Base-by-base conservation (phyloP, 805 yeast species). In the Lipomyces yamanashiensis region DNA sequence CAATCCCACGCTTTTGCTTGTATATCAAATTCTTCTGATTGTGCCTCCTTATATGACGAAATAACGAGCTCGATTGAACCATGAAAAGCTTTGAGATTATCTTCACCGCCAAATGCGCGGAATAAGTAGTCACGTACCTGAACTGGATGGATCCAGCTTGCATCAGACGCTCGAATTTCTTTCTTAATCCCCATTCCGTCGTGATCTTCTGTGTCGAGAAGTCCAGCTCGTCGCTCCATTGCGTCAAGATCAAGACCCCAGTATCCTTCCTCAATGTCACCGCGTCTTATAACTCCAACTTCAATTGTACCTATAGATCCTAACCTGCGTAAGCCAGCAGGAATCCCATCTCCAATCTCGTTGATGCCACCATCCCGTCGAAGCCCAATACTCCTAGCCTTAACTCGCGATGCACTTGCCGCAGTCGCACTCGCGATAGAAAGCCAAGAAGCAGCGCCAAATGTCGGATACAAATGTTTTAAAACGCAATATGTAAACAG, bases 181-280 rank as follows among this genome's bases (percentile, higher is more conserved):
- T 17, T 17, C 9, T 12, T 43, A 4, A n/a, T 39, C 2, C 52
- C 43, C 5, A 5, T 8, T 17, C 58, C 28, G 21, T 8, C 15
- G 55, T 36, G 33, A 23, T 36, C 40, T 28, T 28, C 28, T 28
- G 28, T 5, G 28, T 5, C 28, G 28, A 28, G 28, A 28, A 28
- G 28, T 3, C 23, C 55, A n/a, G 39, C 49, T 41, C 33, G 34
- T 36, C 48, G 37, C 41, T 44, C 47, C 59, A 57, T 61, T 2
- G 66, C 68, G 21, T 65, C 67, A 17, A 56, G 15, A 53, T 65
- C 68, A 13, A 65, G 50, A n/a, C 67, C 68, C 68, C 68, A 65
- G 28, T 65, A 65, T 8, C 68, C 68, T 12, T 65, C 64, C 17
- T 54, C 52, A 8, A 48, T 39, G 19, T 66, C 68, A 7, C 64